Evolutionary conservation across 805 yeast genomes (phyloP).

Genomic region (Suhomyces kilbournensis): DNA sequence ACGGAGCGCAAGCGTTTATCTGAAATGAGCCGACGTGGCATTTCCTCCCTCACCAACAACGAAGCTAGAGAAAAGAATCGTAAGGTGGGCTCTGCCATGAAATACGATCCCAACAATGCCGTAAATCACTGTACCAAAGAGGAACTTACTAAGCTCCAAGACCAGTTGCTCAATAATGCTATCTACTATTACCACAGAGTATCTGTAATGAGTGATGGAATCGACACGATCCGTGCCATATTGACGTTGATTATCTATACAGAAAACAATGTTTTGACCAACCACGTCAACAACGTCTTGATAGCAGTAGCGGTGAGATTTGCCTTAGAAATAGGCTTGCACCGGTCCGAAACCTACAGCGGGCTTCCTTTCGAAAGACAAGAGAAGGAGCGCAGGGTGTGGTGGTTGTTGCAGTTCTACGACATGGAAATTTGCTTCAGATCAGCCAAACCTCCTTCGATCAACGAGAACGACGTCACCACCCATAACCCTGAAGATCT

Average conservation of each 20-base stretch:
- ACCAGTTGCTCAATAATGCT: slow-evolving; percentile 15
- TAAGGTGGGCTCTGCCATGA: background rate
- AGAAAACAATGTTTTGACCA: slow-evolving; percentile 29
- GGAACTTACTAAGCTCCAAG: slow-evolving; percentile 18
- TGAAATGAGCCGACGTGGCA: background rate
- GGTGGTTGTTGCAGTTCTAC: slow-evolving; percentile 37
- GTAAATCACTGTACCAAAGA: background rate
- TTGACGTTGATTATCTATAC: slow-evolving; percentile 19
- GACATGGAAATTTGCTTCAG: slow-evolving; percentile 40
- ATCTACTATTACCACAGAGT: slow-evolving; percentile 22
- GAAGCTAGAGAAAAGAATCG: background rate
- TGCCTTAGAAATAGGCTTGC: slow-evolving; percentile 43
- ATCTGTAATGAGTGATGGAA: slow-evolving; percentile 23
- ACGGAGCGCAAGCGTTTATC: background rate
- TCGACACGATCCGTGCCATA: slow-evolving; percentile 20
- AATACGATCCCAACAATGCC: background rate
- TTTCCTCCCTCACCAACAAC: background rate
- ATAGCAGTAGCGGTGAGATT: slow-evolving; percentile 33
- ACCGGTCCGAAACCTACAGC: slow-evolving; percentile 29
- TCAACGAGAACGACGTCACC: slow-evolving; percentile 31
- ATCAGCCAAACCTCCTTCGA: slow-evolving; percentile 39
- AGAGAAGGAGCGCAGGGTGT: slow-evolving; percentile 23
- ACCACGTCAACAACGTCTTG: slow-evolving; percentile 29
- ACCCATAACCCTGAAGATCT: slow-evolving; percentile 22
- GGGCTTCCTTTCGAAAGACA: slow-evolving; percentile 21